phyloP scores from a whole-genome alignment of 257 asterid genomes.

The Jasminum sambac region DNA sequence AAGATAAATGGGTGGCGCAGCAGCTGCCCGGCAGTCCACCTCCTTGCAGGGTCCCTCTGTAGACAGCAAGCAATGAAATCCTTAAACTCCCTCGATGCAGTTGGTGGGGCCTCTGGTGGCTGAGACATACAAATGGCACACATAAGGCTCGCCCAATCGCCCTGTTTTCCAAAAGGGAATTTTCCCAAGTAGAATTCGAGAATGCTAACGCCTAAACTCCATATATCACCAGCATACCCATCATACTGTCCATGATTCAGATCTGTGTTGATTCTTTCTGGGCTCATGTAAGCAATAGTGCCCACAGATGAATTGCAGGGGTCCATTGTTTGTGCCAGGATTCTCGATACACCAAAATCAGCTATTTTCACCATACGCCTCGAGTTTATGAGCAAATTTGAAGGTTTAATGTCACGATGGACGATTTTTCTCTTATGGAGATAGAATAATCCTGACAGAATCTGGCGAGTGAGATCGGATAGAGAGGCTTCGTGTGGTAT shows the following conservation, averaged over 20 bases:
- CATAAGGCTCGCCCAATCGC: slow-evolving; percentile 27
- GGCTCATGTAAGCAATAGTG: slow-evolving; percentile 24
- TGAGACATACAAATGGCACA: slow-evolving; percentile 24
- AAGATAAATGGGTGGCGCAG: slow-evolving; percentile 53
- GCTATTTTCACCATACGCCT: slow-evolving; percentile 29
- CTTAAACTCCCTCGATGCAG: slow-evolving; percentile 30
- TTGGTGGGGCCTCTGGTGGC: slow-evolving; percentile 24
- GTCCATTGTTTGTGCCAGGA: slow-evolving; percentile 23
- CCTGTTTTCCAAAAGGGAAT: slow-evolving; percentile 22
- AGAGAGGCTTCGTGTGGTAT: slow-evolving; percentile 25
- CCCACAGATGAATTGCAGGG: slow-evolving; percentile 30
- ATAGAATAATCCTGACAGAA: slow-evolving; percentile 27
- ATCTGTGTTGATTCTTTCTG: slow-evolving; percentile 25
- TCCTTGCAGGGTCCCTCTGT: slow-evolving; percentile 51
- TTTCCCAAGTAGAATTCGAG: slow-evolving; percentile 26
- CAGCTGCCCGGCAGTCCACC: slow-evolving; percentile 56
- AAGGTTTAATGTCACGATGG: slow-evolving; percentile 36
- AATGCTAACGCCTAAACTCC: slow-evolving; percentile 31
- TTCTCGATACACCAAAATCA: slow-evolving; percentile 29
- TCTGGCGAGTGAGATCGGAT: slow-evolving; percentile 27
- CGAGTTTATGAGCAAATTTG: slow-evolving; percentile 28
- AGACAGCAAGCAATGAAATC: slow-evolving; percentile 61
- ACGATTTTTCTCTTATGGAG: slow-evolving; percentile 31
- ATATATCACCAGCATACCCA: slow-evolving; percentile 31
- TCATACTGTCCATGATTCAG: slow-evolving; percentile 24